Base-by-base conservation (phyloP, 1,284 basidiomycete species). In the Ceratobasidium sp. region DNA sequence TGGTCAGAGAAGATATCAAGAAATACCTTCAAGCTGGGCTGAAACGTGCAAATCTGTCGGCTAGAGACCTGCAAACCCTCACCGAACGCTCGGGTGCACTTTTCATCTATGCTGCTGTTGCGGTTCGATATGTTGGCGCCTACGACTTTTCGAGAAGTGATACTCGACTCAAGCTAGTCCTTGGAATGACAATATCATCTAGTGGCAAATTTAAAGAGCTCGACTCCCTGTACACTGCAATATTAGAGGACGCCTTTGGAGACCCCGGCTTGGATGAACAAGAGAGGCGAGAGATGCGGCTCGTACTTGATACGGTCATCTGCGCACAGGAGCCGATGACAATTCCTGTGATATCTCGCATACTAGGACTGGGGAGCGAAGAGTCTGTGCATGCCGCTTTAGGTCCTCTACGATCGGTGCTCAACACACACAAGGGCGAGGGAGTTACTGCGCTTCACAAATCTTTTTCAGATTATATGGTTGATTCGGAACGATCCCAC, bases 1-100 rank as follows among this genome's bases (percentile, higher is more conserved):
- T 78, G 2, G 79, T 78, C 17, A 28, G 67, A 20, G 65, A 38
- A 9, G 79, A 79, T 50, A 79, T 79, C 23, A n/a, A 65, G 38
- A 65, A 44, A 23, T 79, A 78, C 54, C 52, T 79, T 2, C 28
- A 52, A 28, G 26, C 40, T 42, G 54, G 17, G 17, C 65, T 79
- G 3, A 64, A 50, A 33, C 33, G 33, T 1, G 64, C 76, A 5
- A 23, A 48, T 7, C 44, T 54, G 2, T 52, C 46, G 2, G 46
- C 44, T 1, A n/a, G 20, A 20, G 46, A 74, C n/a, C 12, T 62
- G 26, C 6, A 33, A 2, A 42, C 12, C 23, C 42, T 74, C 12
- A 33, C 62, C 15, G 13, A 64, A 23, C 59, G 48, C 44, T 48
- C 59, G 2, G 71, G 71, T 23, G 46, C 48, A 6, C 38, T 74